Percentiles rank a stretch among this genome's conserved stretches.
phyloP scores from a whole-genome alignment of 805 yeast genomes.

The Kluyveromyces dobzhanskii region DNA sequence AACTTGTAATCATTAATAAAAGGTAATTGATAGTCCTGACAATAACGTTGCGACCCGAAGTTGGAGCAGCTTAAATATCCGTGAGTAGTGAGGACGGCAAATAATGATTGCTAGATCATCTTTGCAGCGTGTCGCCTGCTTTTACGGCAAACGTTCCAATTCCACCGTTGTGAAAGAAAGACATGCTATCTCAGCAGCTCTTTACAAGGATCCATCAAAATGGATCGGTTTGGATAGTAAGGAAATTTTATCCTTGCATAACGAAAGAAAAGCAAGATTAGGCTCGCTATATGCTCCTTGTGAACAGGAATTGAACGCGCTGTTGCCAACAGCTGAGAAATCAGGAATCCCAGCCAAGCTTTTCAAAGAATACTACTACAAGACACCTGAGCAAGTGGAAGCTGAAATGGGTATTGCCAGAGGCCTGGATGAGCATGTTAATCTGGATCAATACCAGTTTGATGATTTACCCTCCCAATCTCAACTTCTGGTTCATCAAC shows the following conservation, averaged over 20 bases:
- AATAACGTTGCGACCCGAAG: too few species aligned
- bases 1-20: too few species aligned
- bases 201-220: slow-evolving; percentile 53
- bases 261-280: slow-evolving; percentile 45
- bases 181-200: slow-evolving; percentile 9
- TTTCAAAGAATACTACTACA: slow-evolving; percentile 32
- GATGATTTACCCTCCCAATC: slow-evolving; percentile 66
- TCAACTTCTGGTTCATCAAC: slow-evolving; percentile 61
- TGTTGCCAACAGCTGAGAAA: slow-evolving; percentile 39
- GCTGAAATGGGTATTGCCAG: slow-evolving; percentile 30
- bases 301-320: slow-evolving; percentile 48
- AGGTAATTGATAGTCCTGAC: too few species aligned
- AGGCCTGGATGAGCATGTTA: slow-evolving; percentile 32
- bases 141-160: background rate
- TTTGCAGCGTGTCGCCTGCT: background rate
- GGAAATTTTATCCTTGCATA: slow-evolving; percentile 51
- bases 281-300: slow-evolving; percentile 44
- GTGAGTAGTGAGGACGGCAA: too few species aligned
- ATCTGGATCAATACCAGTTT: slow-evolving; percentile 39
- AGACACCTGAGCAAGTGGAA: slow-evolving; percentile 36
- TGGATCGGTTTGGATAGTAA: slow-evolving; percentile 67
- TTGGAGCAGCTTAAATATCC: too few species aligned
- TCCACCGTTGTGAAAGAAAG: background rate
- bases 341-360: slow-evolving; percentile 33
- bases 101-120: too few species aligned